These are phyloP conservation scores for Phytophthora hybrid DNA, from an alignment of 352 stramenopile species.

Conservation along the genomic window DNA sequence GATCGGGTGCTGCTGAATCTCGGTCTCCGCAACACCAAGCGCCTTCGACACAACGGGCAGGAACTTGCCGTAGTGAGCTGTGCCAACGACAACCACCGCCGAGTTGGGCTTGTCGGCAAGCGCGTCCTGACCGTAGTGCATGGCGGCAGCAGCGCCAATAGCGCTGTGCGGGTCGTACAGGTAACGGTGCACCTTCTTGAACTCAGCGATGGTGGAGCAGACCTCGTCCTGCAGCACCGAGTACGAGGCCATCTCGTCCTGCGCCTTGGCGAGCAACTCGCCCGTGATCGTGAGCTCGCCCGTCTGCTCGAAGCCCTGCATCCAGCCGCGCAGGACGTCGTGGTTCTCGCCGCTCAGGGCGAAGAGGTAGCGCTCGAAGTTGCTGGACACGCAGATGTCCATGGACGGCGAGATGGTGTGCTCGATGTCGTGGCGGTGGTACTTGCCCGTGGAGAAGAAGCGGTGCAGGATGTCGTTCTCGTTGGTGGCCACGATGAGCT, in stretches of 20 bases:
- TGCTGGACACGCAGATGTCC: slow-evolving; percentile 99
- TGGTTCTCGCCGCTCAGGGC: slow-evolving; percentile 95
- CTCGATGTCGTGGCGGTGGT: slow-evolving; percentile 93
- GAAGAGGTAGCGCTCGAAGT: slow-evolving; percentile 99
- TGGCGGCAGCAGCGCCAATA: slow-evolving; percentile 93
- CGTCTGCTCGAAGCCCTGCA: slow-evolving; percentile 96
- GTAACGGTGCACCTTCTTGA: slow-evolving; percentile 93
- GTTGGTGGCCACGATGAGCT: slow-evolving; percentile 99
- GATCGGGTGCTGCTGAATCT: slow-evolving; percentile 80
- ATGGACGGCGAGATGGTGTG: slow-evolving; percentile 98
- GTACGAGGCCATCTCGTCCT: slow-evolving; percentile 95
- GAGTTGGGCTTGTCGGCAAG: slow-evolving; percentile 66
- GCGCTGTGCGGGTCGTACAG: slow-evolving; percentile 98
- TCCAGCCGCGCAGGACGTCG: slow-evolving; percentile 91
- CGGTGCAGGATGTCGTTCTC: slow-evolving; percentile 99
- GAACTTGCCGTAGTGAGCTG: slow-evolving; percentile 99
- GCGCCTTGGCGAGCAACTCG: slow-evolving; percentile 90
- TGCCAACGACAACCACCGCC: slow-evolving; percentile 95
- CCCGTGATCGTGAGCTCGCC: slow-evolving; percentile 94
- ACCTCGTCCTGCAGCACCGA: slow-evolving; percentile 89
- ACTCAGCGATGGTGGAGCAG: slow-evolving; percentile 92
- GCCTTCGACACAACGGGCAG: slow-evolving; percentile 92
- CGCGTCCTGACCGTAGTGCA: slow-evolving; percentile 73
- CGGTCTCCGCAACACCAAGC: slow-evolving; percentile 73
- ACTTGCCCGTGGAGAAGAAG: slow-evolving; percentile 98